Evolutionary conservation across 305 asterid species (phyloP).

Genomic region (Fraxinus platypoda): DNA sequence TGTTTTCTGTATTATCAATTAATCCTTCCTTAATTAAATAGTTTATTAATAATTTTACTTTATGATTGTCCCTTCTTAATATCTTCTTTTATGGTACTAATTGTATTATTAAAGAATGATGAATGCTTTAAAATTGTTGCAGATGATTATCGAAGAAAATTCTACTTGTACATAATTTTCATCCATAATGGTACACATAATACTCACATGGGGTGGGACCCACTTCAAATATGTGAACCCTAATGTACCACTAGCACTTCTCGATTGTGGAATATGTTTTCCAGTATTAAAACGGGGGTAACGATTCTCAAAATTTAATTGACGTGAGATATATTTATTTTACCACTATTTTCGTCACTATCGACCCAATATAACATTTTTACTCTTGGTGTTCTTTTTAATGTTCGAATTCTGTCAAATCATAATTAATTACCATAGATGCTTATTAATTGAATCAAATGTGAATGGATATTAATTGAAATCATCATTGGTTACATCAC

Average conservation of each 20-base stretch:
- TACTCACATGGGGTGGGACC: no score
- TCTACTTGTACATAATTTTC: no score
- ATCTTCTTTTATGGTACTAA: not conserved
- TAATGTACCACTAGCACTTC: no score
- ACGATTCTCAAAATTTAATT: not conserved
- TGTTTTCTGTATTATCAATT: constrained; percentile 28
- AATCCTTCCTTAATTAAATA: not conserved
- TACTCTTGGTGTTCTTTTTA: not conserved
- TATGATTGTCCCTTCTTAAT: constrained; percentile 2
- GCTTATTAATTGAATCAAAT: not conserved
- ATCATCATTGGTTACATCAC: not conserved
- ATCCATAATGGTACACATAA: no score
- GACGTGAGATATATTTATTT: not conserved
- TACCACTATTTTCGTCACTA: not conserved
- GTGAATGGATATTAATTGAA: no score
- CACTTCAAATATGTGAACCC: no score
- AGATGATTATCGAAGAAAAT: no score
- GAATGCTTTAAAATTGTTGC: not conserved
- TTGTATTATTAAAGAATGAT: not conserved
- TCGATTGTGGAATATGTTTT: not conserved
- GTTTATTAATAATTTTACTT: not conserved
- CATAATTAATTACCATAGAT: not conserved
- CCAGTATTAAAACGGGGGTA: no score
- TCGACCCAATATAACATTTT: not conserved
- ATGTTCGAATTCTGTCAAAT: not conserved